Percentiles rank a stretch among this genome's conserved stretches.
Evolutionary conservation across 495 filamentous ascomycete genomes (phyloP).

Genomic region (Penicillium manginii): DNA sequence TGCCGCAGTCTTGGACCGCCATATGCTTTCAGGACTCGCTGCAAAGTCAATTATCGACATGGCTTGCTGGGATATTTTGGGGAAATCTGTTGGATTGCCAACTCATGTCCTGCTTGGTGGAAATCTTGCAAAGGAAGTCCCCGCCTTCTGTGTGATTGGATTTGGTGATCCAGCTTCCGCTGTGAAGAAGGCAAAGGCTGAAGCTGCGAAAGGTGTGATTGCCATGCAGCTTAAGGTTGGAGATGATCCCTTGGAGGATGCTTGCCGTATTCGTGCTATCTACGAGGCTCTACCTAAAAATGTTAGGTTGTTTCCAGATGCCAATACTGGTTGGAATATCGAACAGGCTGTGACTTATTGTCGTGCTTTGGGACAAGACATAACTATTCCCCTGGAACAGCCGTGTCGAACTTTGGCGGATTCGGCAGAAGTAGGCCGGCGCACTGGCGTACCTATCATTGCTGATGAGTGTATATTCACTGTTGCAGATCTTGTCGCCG

Average conservation of each 20-base stretch:
- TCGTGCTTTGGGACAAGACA: not conserved
- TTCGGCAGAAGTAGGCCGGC: not conserved
- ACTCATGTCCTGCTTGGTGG: not conserved
- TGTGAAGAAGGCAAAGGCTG: not conserved
- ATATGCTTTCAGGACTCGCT: not conserved
- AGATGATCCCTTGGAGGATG: not conserved
- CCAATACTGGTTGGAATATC: not conserved
- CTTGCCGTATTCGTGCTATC: not conserved
- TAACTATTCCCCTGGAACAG: not conserved
- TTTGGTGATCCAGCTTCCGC: not conserved
- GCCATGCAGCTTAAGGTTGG: constrained; percentile 1
- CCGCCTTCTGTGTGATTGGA: not conserved
- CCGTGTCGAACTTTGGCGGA: not conserved
- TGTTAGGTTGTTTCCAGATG: not conserved
- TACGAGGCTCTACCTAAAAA: not conserved
- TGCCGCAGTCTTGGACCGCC: not conserved
- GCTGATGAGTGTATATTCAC: constrained; percentile 1
- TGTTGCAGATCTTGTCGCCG: not conserved
- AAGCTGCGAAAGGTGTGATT: not conserved
- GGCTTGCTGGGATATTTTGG: constrained; percentile 2
- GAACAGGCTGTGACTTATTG: not conserved
- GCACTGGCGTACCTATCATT: not conserved
- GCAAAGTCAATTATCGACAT: not conserved
- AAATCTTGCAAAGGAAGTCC: not conserved
- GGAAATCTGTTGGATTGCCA: not conserved